A percentile compares a stretch with the other conserved stretches of the same genome.
phyloP scores from a whole-genome alignment of 2,329 filamentous ascomycete species.

The Alternaria metachromatica region DNA sequence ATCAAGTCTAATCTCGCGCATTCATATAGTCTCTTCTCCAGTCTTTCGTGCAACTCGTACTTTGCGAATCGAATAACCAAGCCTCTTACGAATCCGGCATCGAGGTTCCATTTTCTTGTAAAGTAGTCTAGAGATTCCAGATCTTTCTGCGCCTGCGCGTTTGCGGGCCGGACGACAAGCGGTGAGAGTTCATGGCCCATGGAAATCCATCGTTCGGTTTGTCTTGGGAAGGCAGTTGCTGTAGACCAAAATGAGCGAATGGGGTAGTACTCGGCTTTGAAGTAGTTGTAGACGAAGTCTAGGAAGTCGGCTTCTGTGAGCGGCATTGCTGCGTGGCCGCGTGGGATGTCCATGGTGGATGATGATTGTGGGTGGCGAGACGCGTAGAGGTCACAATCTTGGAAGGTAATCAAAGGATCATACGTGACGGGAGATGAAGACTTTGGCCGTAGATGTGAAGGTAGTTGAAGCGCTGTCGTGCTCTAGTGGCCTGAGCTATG shows the following conservation, averaged over 20 bases:
- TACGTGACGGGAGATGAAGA: background rate
- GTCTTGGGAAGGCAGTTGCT: conserved; percentile 41
- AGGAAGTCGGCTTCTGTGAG: conserved; percentile 43
- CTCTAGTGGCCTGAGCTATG: conserved; percentile 6
- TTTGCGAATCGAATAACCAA: conserved; percentile 44
- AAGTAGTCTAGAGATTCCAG: conserved; percentile 45
- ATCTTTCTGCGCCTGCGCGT: conserved; percentile 47
- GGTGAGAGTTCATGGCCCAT: conserved; percentile 47
- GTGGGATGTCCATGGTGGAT: conserved; percentile 42
- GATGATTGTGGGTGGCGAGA: conserved; percentile 13
- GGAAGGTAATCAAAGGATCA: background rate
- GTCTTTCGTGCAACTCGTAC: conserved; percentile 43
- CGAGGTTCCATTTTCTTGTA: conserved; percentile 38
- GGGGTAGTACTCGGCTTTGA: conserved; percentile 48
- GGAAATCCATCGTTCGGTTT: conserved; percentile 37
- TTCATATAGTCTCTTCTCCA: conserved; percentile 48
- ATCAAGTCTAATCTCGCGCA: conserved; percentile 43
- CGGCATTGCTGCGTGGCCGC: conserved; percentile 38
- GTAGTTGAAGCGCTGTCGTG: background rate
- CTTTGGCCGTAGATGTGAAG: background rate
- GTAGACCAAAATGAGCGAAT: conserved; percentile 47
- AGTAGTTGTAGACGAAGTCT: conserved; percentile 48
- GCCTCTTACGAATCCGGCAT: conserved; percentile 40
- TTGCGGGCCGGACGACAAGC: conserved; percentile 43
- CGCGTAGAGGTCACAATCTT: background rate